A percentile compares a stretch with the other conserved stretches of the same genome.
These are phyloP conservation scores for Boletus coccyginus DNA, from an alignment of 768 basidiomycete species.

Conservation along the genomic window DNA sequence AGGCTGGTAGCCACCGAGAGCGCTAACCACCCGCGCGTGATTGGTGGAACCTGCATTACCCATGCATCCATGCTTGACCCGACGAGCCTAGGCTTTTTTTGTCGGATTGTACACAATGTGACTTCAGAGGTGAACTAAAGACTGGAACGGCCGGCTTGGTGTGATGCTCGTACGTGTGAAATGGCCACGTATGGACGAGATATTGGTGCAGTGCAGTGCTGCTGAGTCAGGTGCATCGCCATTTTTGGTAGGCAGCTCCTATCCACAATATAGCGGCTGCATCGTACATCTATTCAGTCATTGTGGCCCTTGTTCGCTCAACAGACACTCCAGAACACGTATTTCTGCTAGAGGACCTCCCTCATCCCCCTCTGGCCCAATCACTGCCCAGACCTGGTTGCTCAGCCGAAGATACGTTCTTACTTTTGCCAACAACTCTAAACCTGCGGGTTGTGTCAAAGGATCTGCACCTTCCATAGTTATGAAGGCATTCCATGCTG, in stretches of 20 bases:
- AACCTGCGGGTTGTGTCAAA: constrained; percentile 6
- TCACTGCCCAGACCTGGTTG: constrained; percentile 39
- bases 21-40: constrained; percentile 84
- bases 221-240: constrained; percentile 18
- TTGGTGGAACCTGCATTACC: constrained; percentile 88
- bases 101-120: not conserved
- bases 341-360: constrained; percentile 59
- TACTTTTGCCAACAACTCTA: constrained; percentile 28
- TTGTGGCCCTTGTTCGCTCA: constrained; percentile 22
- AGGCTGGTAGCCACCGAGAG: constrained; percentile 78
- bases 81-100: constrained; percentile 1
- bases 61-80: constrained; percentile 72
- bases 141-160: not conserved
- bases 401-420: constrained; percentile 41
- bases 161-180: not conserved
- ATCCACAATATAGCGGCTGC: not conserved
- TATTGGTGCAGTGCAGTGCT: not conserved
- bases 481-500: constrained; percentile 65
- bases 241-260: not conserved
- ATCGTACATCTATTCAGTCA: not conserved
- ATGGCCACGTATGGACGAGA: constrained; percentile 8
- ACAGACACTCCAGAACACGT: constrained; percentile 39
- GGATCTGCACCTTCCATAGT: constrained; percentile 24
- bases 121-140: not conserved
- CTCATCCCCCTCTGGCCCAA: constrained; percentile 63